These are phyloP conservation scores for Pseudocercospora fuligena DNA, from an alignment of 2,329 filamentous ascomycete genomes.

Conservation along the genomic window DNA sequence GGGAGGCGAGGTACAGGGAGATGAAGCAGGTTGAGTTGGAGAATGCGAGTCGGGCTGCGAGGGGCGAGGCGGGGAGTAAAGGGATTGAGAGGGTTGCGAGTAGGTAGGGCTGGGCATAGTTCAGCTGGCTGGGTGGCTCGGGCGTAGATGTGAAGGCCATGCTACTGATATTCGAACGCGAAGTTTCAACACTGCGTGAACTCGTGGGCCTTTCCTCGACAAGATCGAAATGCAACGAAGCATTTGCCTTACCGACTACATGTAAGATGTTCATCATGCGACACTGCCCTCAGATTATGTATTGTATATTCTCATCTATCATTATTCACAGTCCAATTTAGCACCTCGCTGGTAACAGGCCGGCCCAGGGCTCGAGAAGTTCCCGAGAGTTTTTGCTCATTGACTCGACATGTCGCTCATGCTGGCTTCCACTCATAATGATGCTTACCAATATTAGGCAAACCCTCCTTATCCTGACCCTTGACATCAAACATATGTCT, in stretches of 20 bases:
- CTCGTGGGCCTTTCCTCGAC: too few species aligned
- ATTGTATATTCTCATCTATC: not conserved
- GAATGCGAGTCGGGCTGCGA: conserved; percentile 13
- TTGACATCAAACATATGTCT: conserved; percentile 68
- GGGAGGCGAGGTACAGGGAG: conserved; percentile 71
- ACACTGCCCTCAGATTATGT: too few species aligned
- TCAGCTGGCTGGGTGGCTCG: not conserved
- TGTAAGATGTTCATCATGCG: too few species aligned
- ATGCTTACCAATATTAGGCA: conserved; percentile 61
- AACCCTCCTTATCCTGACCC: conserved; percentile 55
- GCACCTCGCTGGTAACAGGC: conserved; percentile 1
- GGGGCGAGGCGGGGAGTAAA: conserved; percentile 14
- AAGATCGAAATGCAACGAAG: not conserved
- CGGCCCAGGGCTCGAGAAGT: not conserved
- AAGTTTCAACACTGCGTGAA: too few species aligned
- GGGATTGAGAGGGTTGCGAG: not conserved
- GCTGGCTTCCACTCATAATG: conserved; percentile 67
- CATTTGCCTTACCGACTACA: not conserved
- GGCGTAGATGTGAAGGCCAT: not conserved
- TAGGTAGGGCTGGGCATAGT: not conserved
- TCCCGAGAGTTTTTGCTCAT: not conserved
- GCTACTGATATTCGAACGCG: too few species aligned
- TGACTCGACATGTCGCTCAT: conserved; percentile 14
- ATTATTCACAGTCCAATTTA: not conserved
- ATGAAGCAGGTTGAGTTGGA: conserved; percentile 10